Evolutionary conservation across 140 eudicot genomes (phyloP).

Genomic region (Cichorium intybus): DNA sequence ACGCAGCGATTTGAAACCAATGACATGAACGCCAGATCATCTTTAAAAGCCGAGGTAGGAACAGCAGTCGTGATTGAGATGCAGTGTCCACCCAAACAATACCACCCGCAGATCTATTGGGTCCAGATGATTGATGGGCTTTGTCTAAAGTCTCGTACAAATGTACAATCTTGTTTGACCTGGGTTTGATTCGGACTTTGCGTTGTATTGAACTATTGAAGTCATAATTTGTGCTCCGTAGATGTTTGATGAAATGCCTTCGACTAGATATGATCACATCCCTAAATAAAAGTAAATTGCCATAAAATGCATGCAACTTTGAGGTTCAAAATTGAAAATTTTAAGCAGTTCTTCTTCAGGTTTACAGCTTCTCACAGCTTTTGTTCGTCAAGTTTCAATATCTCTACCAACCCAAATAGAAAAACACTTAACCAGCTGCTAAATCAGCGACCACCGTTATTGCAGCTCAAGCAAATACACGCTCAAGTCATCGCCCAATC

Average conservation of each 20-base stretch:
- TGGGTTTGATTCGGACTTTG: background rate
- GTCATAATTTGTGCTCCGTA: background rate
- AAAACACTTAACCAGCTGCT: constrained; percentile 45
- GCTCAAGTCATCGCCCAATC: constrained; percentile 59
- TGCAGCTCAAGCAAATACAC: constrained; percentile 59
- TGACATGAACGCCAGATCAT: constrained; percentile 16
- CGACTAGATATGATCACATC: constrained; percentile 12
- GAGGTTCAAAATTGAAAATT: constrained; percentile 11
- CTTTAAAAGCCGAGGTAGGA: background rate
- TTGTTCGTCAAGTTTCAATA: constrained; percentile 18
- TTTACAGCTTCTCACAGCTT: constrained; percentile 16
- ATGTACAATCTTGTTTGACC: background rate
- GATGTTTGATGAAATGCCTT: constrained; percentile 35
- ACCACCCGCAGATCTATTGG: constrained; percentile 15
- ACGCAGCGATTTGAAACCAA: background rate
- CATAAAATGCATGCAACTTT: constrained; percentile 31
- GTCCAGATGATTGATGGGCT: background rate
- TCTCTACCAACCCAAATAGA: constrained; percentile 22
- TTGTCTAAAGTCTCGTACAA: background rate
- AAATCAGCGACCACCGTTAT: constrained; percentile 45
- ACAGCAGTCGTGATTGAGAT: constrained; percentile 1
- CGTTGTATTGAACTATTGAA: background rate
- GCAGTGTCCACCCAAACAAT: background rate
- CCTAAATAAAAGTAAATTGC: background rate
- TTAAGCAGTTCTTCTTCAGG: constrained; percentile 1